A percentile compares a stretch with the other conserved stretches of the same genome.
phyloP scores from a whole-genome alignment of 495 filamentous ascomycete species.

The Hyaloscypha bicolor region DNA sequence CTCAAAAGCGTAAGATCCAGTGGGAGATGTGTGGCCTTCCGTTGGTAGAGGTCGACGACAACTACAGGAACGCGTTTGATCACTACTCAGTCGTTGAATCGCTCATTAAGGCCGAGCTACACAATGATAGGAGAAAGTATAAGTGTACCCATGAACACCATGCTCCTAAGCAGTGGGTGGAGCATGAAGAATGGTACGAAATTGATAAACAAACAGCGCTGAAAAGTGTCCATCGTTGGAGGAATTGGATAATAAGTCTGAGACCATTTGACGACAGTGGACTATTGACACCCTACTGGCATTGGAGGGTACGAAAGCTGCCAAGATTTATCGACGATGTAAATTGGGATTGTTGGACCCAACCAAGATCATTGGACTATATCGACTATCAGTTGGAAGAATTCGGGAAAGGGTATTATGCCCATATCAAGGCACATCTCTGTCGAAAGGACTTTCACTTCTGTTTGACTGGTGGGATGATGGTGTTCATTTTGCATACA shows the following conservation, averaged over 20 bases:
- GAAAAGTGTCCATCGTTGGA: constrained; percentile 7
- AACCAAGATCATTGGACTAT: neutral
- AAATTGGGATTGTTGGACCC: constrained; percentile 11
- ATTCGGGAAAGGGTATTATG: neutral
- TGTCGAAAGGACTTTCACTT: constrained; percentile 1
- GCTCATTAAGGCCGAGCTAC: neutral
- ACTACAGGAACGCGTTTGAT: neutral
- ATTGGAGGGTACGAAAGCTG: constrained; percentile 8
- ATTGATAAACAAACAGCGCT: neutral
- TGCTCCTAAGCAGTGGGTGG: neutral
- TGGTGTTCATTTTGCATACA: neutral
- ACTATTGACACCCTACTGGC: constrained; percentile 5
- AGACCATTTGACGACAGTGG: constrained; percentile 11
- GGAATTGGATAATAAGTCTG: neutral
- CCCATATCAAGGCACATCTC: neutral
- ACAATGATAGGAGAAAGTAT: constrained; percentile 6
- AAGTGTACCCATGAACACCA: neutral
- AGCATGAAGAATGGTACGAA: constrained; percentile 11
- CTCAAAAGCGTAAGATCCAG: neutral
- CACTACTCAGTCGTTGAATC: constrained; percentile 11
- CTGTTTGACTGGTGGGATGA: neutral
- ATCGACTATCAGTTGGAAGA: neutral
- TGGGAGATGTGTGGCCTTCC: constrained; percentile 5
- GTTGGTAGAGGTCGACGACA: neutral
- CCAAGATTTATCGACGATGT: neutral